Conservation (phyloP, 345 rosid species). For the Murraya koenigii region DNA sequence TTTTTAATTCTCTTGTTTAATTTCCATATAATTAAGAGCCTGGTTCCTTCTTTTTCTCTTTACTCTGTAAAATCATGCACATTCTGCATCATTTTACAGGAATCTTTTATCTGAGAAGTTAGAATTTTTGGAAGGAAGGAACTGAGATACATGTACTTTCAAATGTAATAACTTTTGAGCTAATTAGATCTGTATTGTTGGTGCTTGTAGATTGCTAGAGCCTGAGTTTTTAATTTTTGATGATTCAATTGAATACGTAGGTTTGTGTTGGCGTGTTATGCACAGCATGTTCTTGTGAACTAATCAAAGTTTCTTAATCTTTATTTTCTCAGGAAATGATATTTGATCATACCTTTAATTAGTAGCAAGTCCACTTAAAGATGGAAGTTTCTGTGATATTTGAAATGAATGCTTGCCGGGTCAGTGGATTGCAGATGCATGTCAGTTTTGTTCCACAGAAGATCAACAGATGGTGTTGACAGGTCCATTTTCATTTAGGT, state of each 20-base stretch:
- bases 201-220: not conserved
- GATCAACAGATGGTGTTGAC: constrained; percentile 17
- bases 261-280: not conserved
- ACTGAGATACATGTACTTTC: not conserved
- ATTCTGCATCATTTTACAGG: not conserved
- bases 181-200: not conserved
- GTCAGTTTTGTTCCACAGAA: constrained; percentile 8
- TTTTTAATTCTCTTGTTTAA: not conserved
- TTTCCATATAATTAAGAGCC: not conserved
- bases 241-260: not conserved
- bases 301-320: not conserved
- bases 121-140: not conserved
- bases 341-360: constrained; percentile 29
- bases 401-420: constrained; percentile 17
- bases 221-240: not conserved
- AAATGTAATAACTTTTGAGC: not conserved
- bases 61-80: not conserved
- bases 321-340: constrained; percentile 39
- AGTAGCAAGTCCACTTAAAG: constrained; percentile 19
- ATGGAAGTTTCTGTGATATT: constrained; percentile 9
- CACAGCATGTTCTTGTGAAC: not conserved
- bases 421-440: constrained; percentile 19
- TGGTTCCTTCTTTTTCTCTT: too few species aligned
- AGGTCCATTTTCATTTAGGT: constrained; percentile 12
- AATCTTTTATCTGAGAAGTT: not conserved